These are phyloP conservation scores for Pleurotus salmoneostramineus DNA, from an alignment of 768 basidiomycete genomes.

Conservation along the genomic window DNA sequence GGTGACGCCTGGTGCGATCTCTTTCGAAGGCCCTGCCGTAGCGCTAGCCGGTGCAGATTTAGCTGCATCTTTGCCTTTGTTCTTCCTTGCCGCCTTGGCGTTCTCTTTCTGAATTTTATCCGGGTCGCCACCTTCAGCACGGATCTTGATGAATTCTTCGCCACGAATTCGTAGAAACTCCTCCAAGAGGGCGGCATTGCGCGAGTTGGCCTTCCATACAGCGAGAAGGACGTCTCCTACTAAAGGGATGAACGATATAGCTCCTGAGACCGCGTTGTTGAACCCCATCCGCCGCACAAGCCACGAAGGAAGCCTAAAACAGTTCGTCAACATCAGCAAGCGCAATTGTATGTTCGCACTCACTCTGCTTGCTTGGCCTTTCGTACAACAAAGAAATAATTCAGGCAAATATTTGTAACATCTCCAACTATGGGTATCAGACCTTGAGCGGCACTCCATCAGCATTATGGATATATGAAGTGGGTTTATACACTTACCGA, in stretches of 20 bases:
- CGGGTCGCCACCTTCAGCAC: conserved; percentile 25
- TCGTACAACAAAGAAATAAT: conserved; percentile 73
- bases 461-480: not conserved
- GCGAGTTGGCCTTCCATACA: conserved; percentile 80
- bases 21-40: conserved; percentile 14
- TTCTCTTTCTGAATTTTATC: conserved; percentile 6
- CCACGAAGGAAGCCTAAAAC: conserved; percentile 42
- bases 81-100: conserved; percentile 5
- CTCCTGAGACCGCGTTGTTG: conserved; percentile 69
- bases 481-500: conserved; percentile 28
- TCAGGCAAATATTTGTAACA: conserved; percentile 54
- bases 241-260: conserved; percentile 63
- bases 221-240: conserved; percentile 77
- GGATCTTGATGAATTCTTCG: conserved; percentile 59
- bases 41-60: conserved; percentile 14
- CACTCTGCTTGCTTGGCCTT: conserved; percentile 71
- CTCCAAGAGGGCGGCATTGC: conserved; percentile 85
- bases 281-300: conserved; percentile 70
- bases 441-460: conserved; percentile 16
- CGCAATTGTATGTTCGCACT: not conserved
- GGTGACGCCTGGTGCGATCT: conserved; percentile 18
- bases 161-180: conserved; percentile 80
- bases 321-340: not conserved
- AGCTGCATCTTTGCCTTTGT: conserved; percentile 7
- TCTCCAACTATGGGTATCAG: conserved; percentile 72